A percentile compares a stretch with the other conserved stretches of the same genome.
Evolutionary conservation across 305 asterid species (phyloP).

Genomic region (Fraxinus baroniana): DNA sequence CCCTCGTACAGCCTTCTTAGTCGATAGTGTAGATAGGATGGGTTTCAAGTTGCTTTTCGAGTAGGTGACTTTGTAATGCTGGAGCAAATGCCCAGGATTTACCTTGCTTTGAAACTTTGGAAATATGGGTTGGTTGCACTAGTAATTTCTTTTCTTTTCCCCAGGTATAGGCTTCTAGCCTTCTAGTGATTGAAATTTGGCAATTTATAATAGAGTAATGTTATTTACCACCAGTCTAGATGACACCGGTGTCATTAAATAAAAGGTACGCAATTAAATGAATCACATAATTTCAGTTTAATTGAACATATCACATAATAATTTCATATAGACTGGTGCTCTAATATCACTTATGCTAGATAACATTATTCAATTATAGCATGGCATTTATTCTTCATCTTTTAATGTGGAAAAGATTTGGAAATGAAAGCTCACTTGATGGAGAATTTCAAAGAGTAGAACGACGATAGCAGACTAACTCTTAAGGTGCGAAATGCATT

Average conservation of each 20-base stretch:
- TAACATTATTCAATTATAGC: too few relatives aligned
- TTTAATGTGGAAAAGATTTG: not conserved
- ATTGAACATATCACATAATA: too few relatives aligned
- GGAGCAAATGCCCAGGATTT: not conserved
- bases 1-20: conserved; percentile 86
- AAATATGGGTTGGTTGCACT: not conserved
- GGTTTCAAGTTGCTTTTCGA: not conserved
- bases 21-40: conserved; percentile 28
- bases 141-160: not conserved
- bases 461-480: not conserved
- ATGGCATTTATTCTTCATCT: not conserved
- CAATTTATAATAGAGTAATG: not conserved
- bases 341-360: too few relatives aligned
- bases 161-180: not conserved
- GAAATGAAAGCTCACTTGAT: not conserved
- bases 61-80: not conserved
- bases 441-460: not conserved
- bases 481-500: not conserved
- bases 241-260: too few relatives aligned
- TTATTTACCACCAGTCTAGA: too few relatives aligned
- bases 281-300: too few relatives aligned
- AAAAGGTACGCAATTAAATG: too few relatives aligned
- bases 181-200: not conserved
- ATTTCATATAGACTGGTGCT: too few relatives aligned
- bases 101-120: not conserved